These are phyloP conservation scores for Penicillium sp. DNA, from an alignment of 2,329 filamentous ascomycete genomes.

Conservation along the genomic window DNA sequence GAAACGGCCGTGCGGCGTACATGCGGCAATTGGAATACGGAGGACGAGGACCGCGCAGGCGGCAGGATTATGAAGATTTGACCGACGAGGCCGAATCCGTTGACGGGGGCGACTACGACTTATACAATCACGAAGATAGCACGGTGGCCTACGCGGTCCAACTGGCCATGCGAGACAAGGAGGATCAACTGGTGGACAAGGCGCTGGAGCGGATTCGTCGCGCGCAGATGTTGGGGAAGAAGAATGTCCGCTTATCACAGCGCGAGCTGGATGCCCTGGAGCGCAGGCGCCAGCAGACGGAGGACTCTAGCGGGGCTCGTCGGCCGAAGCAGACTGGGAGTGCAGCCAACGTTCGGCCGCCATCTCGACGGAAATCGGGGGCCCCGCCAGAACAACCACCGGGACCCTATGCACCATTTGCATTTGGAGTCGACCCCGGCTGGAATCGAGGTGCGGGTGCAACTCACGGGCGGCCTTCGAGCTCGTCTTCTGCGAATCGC, in stretches of 20 bases:
- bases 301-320: conserved; percentile 22
- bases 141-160: conserved; percentile 50
- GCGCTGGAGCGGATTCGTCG: conserved; percentile 77
- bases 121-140: conserved; percentile 53
- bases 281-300: conserved; percentile 59
- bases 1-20: conserved; percentile 22
- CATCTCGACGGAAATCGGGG: conserved; percentile 19
- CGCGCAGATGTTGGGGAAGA: conserved; percentile 72
- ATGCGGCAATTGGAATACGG: conserved; percentile 36
- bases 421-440: conserved; percentile 42
- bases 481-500: conserved; percentile 39
- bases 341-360: conserved; percentile 19
- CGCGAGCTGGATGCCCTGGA: conserved; percentile 80
- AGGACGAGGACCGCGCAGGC: conserved; percentile 37
- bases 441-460: conserved; percentile 49
- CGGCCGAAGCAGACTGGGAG: conserved; percentile 25
- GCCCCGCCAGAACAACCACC: conserved; percentile 14
- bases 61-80: conserved; percentile 46
- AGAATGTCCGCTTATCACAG: conserved; percentile 75
- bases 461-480: conserved; percentile 41
- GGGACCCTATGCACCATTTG: conserved; percentile 28
- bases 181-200: conserved; percentile 72
- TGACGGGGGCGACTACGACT: conserved; percentile 51
- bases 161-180: conserved; percentile 61
- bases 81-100: conserved; percentile 46